Base-by-base conservation (phyloP, 2,329 filamentous ascomycete species). In the Trichoderma brevicompactum region DNA sequence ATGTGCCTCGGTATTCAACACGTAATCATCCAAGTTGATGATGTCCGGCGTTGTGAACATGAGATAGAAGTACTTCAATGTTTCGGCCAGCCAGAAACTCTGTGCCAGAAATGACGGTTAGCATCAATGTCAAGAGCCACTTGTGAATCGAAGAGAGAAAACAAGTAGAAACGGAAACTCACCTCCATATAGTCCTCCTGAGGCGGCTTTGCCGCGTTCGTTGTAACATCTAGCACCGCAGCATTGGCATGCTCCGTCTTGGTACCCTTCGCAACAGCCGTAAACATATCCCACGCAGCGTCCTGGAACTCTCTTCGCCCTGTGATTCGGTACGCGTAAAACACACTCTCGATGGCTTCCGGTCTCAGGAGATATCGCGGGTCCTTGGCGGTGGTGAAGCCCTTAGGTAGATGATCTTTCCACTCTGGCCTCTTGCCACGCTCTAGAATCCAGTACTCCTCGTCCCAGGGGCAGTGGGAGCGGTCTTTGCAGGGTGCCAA, bases 1-100 rank as follows among this genome's bases (percentile, higher is more conserved):
- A 70, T 85, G 83, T 13, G 82, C 83, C 74, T 85, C 83, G 1
- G 83, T 85, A 66, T 85, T 85, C 60, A 88, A 76, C 48, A 87
- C 84, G 81, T 82, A 87, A 61, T 84, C 79, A 74, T 89, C 86
- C 67, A 89, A 74, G 71, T 81, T 85, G 10, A 87, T 77, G 13
- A 86, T 73, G 59, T 82, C 79, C 65, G 84, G 85, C 34, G 87
- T 83, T 0, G 85, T 82, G 72, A 87, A 85, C 62, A 91, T 88
- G 71, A 94, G 74, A 77, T 90, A 94, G 60, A 83, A 82, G 74
- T 95, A 95, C 81, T 96, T 95, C 73, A 95, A 73, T 65, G 92
- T 89, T 79, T 95, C 92, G 0, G 92, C 92, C 74, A 95, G 92
- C 81, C 90, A 87, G 78, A 94, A 96, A 70, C 89, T 92, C 77